Evolutionary conservation across 2,329 filamentous ascomycete species (phyloP).

Genomic region (Epicoccum sorghinum): DNA sequence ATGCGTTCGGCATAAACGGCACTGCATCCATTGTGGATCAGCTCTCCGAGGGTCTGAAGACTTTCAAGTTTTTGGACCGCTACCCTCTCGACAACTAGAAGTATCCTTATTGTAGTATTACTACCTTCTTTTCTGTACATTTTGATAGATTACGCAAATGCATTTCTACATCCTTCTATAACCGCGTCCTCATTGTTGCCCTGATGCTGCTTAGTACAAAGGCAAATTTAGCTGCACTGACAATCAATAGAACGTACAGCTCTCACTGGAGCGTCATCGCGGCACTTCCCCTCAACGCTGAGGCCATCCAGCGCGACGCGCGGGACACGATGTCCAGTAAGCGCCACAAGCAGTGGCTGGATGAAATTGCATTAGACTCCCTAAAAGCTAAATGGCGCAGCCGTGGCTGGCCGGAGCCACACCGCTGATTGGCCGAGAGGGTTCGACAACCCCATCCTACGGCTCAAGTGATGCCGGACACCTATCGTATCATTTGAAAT

Average conservation of each 20-base stretch:
- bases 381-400: background rate
- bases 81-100: slow-evolving; percentile 61
- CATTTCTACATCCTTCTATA: background rate
- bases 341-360: background rate
- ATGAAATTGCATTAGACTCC: background rate
- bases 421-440: slow-evolving; percentile 9
- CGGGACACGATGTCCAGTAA: slow-evolving; percentile 1
- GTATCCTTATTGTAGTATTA: background rate
- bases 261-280: background rate
- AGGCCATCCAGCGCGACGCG: slow-evolving; percentile 3
- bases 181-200: background rate
- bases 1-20: slow-evolving; percentile 22
- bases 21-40: slow-evolving; percentile 25
- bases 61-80: slow-evolving; percentile 70
- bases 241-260: background rate
- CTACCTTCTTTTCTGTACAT: background rate
- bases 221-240: background rate
- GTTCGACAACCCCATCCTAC: slow-evolving; percentile 4
- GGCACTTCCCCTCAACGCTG: background rate
- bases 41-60: slow-evolving; percentile 61
- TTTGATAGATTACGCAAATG: background rate
- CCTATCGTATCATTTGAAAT: slow-evolving; percentile 13
- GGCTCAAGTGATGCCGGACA: slow-evolving; percentile 15
- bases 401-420: slow-evolving; percentile 4
- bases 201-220: background rate